These are phyloP conservation scores for Candolleomyces eurysporus DNA, from an alignment of 768 basidiomycete genomes.

Conservation along the genomic window DNA sequence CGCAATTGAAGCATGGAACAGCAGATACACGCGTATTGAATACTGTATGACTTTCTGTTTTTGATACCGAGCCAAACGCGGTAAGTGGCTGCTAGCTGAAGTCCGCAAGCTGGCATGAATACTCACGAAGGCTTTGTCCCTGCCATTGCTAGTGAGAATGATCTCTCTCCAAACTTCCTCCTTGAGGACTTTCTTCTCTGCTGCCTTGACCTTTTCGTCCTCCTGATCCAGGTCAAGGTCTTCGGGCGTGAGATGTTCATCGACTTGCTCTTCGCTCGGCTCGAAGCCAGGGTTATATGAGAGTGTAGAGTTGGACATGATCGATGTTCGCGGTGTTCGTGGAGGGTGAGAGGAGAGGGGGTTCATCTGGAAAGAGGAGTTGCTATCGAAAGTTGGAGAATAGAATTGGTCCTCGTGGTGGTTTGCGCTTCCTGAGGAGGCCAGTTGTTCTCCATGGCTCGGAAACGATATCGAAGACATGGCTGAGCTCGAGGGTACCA, in stretches of 20 bases:
- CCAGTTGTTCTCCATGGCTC: slow-evolving; percentile 24
- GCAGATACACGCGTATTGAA: slow-evolving; percentile 68
- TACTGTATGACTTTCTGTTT: slow-evolving; percentile 85
- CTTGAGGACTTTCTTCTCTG: slow-evolving; percentile 45
- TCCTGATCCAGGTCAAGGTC: slow-evolving; percentile 48
- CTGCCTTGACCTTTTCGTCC: slow-evolving; percentile 41
- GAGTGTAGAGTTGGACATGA: slow-evolving; percentile 37
- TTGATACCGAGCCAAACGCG: not conserved
- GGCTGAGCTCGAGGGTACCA: not conserved
- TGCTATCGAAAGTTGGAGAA: slow-evolving; percentile 54
- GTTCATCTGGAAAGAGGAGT: slow-evolving; percentile 75
- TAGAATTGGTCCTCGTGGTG: slow-evolving; percentile 51
- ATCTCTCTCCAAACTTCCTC: slow-evolving; percentile 84
- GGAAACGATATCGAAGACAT: slow-evolving; percentile 73
- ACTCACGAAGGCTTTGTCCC: slow-evolving; percentile 77
- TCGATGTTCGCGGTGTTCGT: slow-evolving; percentile 65
- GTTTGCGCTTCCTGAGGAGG: slow-evolving; percentile 38
- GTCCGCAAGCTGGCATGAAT: not conserved
- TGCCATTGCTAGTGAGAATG: slow-evolving; percentile 70
- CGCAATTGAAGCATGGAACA: slow-evolving; percentile 60
- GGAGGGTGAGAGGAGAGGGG: slow-evolving; percentile 79
- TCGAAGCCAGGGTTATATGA: slow-evolving; percentile 44
- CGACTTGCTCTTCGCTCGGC: slow-evolving; percentile 35
- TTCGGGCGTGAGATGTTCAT: slow-evolving; percentile 13
- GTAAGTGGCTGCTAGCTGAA: not conserved